Evolutionary conservation across 257 asterid species (phyloP), one percentile per base, ranked within the genome.

Genomic region (Pogostemon cablin): DNA sequence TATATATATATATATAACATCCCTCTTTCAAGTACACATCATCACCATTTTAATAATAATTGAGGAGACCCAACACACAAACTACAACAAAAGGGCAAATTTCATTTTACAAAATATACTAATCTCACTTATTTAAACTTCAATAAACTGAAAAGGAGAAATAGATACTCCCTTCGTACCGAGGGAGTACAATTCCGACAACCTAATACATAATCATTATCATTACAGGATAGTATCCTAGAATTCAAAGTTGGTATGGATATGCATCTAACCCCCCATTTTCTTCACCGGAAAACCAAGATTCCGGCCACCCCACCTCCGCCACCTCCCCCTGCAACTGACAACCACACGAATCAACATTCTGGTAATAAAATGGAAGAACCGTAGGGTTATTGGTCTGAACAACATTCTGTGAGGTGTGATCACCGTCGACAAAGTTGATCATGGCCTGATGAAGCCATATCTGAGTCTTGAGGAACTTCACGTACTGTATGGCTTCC

Each of bases 401-500:
- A 37, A 54, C 20, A 46, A 5, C 32, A 25, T 25, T 17, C 34
- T 43, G 35, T 6, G 37, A 15, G 7, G 35, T 40, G 17, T 69
- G 62, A 63, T 62, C 68, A 50, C 66, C 72, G 15, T 49, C 79
- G 1, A 67, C 84, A 1, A 69, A 59, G 71, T 60, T 62, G 77
- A 89, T 82, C 82, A 87, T 73, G 41, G 86, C 80, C 44, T 84
- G 91, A 25, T 87, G 95, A 15, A 87, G 86, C 88, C 85, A 86
- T 59, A 91, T 76, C 78, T 89, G 97, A 9, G 85, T 55, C 77
- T 91, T 86, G 83, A 89, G 97, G 25, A 87, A 89, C 80, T 89
- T 87, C 15, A 89, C 91, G 74, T 91, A 91, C 69, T 84, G 86
- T 69, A 89, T 89, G 49, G 96, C 97, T 71, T 87, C 91, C 40